Evolutionary conservation across 179 eudicot genomes (phyloP), one percentile per base, ranked within the genome.

Genomic region (Drosera spatulata): DNA sequence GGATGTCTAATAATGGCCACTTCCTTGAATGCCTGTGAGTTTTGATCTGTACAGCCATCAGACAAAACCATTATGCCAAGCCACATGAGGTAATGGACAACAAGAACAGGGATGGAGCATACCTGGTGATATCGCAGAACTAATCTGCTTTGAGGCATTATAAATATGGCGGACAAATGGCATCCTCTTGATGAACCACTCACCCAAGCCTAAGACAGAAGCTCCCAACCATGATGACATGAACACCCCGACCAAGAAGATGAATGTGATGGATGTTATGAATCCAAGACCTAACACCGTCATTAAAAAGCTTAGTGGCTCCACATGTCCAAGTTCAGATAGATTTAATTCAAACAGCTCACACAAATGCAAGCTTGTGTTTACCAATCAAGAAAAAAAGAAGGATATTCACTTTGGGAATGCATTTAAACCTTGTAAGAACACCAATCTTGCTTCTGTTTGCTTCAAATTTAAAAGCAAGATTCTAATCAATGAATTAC

Each of bases 1-100:
- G 93, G 93, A 79, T 85, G 93, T 68, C 84, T 75, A 61, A 85
- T 85, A 59, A 85, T 83, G 63, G 88, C 93, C 51, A 85, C 93
- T 71, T 85, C 93, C 73, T 85, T 82, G 56, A 85, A 85, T 7
- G 93, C 93, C 60, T 83, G 86, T 6, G 84, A 70, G 57, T 83
- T 85, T 60, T 85, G 86, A 73, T 79, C 93, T 85, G 82, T 55
- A 67, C 4, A 43, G 42, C 58, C 8, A 39, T 39, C 42, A 61
- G 56, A 69, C 53, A 4, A 12, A 8, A 14, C 12, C 10, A 14
- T 13, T 44, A 5, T 38, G 41, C 39, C 13, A 15, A 37, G 5
- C 12, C 45, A 38, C 13, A 50, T 13, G 2, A 3, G 42, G 14
- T 7, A 45, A 59, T 64, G 15, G 4, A 8, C 10, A 50, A 38